Conservation (phyloP, 164 flowering plant species). For the Santalum album region DNA sequence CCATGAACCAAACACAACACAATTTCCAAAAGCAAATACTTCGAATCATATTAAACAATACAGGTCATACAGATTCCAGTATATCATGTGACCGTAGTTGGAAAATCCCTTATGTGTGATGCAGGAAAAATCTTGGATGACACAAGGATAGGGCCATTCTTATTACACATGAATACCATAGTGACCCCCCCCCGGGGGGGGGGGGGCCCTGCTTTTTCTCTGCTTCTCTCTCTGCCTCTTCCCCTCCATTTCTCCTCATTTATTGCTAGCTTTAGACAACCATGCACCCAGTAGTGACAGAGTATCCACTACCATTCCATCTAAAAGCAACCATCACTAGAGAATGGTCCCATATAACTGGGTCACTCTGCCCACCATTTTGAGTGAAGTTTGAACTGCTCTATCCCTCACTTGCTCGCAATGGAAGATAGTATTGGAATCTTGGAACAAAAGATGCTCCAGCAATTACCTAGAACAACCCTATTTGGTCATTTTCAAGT, state of each 20-base stretch:
- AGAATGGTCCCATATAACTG: constrained; percentile 17
- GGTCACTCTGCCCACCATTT: constrained; percentile 13
- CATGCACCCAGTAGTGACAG: constrained; percentile 32
- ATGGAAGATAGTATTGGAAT: constrained; percentile 24
- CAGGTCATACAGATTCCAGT: too few relatives aligned
- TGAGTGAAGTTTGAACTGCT: constrained; percentile 8
- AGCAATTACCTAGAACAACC: constrained; percentile 24
- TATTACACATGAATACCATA: background rate
- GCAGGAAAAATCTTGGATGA: background rate
- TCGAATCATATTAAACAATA: too few relatives aligned
- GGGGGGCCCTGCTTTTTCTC: too few relatives aligned
- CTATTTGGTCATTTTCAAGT: constrained; percentile 28
- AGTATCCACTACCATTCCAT: constrained; percentile 20
- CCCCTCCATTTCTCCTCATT: constrained; percentile 17
- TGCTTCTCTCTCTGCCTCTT: too few relatives aligned
- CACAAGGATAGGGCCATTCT: background rate
- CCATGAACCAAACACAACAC: too few relatives aligned
- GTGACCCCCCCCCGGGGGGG: constrained; percentile 5
- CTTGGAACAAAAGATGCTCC: constrained; percentile 13
- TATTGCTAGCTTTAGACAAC: constrained; percentile 18
- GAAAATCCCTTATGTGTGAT: too few relatives aligned
- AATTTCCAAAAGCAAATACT: too few relatives aligned
- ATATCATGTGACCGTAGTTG: too few relatives aligned
- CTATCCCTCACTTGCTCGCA: background rate
- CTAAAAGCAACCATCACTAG: constrained; percentile 12